Evolutionary conservation across 371 early-diverging fungal genomes (phyloP), one percentile per base, ranked within the genome.

Genomic region (Lichtheimia corymbifera): DNA sequence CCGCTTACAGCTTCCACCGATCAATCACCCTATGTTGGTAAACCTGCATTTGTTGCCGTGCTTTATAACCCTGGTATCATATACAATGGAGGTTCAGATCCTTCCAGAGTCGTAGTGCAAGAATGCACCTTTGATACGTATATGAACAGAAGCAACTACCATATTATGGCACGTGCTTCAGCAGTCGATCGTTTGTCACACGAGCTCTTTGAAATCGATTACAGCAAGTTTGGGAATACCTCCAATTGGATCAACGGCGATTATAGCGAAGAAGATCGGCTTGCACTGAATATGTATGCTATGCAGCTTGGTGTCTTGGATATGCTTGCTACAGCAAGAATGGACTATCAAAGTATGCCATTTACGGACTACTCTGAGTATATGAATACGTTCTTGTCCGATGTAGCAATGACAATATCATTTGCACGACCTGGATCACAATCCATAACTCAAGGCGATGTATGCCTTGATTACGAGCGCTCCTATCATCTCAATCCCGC

Each of bases 61-160:
- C 0, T 35, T 4, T 11, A 35, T 11, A 1, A 35, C 1, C 35
- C 35, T 6, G 35, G 35, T 35, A 35, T 9, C 11, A 11, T 35
- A 11, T 35, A 35, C 2, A 9, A 35, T 35, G 35, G 35, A 9
- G 12, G 24, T 22, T 15, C 47, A 4, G 42, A 30, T 6, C n/a
- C 24, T 2, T 18, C 11, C 0, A 41, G 24, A 12, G n/a, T 49
- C n/a, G 27, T 40, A 1, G 50, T 64, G 7, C 35, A 27, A 1
- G 52, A 65, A 59, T 65, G 65, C 22, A 53, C 51, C 5, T 44
- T 65, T 13, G 43, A 24, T 2, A n/a, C 65, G 40, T 52, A 55
- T 40, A 12, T 55, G 5, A 65, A 65, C 41, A 14, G 15, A 3
- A 64, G 59, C 13, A 35, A 27, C 14, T 20, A 58, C 9, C 45